Base-by-base conservation (phyloP, 495 filamentous ascomycete species). In the Hypoxylon fuscum region DNA sequence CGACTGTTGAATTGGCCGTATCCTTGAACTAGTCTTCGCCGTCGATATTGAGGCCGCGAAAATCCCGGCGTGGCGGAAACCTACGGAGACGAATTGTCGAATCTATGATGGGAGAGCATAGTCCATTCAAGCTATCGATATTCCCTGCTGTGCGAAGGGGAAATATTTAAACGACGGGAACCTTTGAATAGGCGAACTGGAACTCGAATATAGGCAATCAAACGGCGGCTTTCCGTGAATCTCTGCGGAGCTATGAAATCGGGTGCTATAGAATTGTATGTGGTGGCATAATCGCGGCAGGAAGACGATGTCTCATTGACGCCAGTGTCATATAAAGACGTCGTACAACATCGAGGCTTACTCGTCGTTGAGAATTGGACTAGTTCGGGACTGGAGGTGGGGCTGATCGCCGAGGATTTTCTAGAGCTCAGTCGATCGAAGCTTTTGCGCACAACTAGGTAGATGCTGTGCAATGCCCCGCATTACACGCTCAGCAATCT, bases 401-500 rank as follows among this genome's bases (percentile, higher is more conserved):
- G 67, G 64, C 57, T 46, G 54, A 68, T 62, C 55, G 54, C 57
- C 56, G 54, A 63, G 35, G 63, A 64, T 63, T 64, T 59, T 64
- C 64, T 52, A 45, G 45, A 63, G 55, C 64, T 59, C 50, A 52
- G 59, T 59, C 59, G 59, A 68, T 63, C 59, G 49, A 68, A 54
- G 49, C 10, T 64, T n/a, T 59, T 63, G 64, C 59, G 63, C 57
- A 48, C 23, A 61, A 51, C 59, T 50, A 63, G n/a, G n/a, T n/a
- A n/a, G 40, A 59, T 51, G 49, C 32, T 64, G 42, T 55, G 59
- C 49, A 49, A 68, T 65, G 69, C 66, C 60, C 59, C 63, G 67
- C 66, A 72, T 56, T 55, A 49, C 29, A 37, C 57, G 43, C 55
- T 59, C 20, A 23, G 38, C 37, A 48, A n/a, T 49, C n/a, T 52